A percentile compares a stretch with the other conserved stretches of the same genome.
phyloP scores from a whole-genome alignment of 108 stramenopile species.

The Cyclotella baltica region DNA sequence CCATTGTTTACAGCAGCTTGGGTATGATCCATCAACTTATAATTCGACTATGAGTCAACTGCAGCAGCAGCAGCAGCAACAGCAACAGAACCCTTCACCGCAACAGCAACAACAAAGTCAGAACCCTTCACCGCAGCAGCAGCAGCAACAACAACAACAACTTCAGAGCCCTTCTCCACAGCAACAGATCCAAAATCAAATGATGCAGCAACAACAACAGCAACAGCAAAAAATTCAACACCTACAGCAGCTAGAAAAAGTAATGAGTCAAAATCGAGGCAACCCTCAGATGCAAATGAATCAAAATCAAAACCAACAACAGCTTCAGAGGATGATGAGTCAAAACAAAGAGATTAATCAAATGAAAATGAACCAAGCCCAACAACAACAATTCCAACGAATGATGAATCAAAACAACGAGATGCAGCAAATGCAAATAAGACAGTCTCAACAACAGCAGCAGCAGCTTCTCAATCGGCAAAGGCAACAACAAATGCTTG shows the following conservation, averaged over 20 bases:
- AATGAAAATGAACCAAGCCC: background rate
- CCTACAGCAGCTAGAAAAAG: background rate
- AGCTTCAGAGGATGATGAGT: background rate
- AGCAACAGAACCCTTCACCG: too few species aligned
- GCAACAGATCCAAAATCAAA: background rate
- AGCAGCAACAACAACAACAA: constrained; percentile 8
- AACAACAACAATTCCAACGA: constrained; percentile 4
- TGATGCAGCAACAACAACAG: background rate
- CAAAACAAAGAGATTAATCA: background rate
- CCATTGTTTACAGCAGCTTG: constrained; percentile 45
- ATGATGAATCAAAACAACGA: constrained; percentile 5
- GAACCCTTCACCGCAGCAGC: too few species aligned
- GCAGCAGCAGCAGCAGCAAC: constrained; percentile 26
- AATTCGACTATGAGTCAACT: constrained; percentile 16
- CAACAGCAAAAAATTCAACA: background rate
- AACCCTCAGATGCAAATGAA: background rate
- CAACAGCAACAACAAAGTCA: too few species aligned
- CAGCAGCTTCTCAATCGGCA: constrained; percentile 12
- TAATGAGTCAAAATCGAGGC: background rate
- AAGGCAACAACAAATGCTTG: constrained; percentile 11
- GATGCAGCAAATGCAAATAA: background rate
- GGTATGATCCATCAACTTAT: constrained; percentile 45
- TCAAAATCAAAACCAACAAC: background rate
- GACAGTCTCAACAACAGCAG: constrained; percentile 8
- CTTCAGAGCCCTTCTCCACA: background rate